Evolutionary conservation across 73 alveolate species (phyloP).

Genomic region (Paramecium tetraurelia): DNA sequence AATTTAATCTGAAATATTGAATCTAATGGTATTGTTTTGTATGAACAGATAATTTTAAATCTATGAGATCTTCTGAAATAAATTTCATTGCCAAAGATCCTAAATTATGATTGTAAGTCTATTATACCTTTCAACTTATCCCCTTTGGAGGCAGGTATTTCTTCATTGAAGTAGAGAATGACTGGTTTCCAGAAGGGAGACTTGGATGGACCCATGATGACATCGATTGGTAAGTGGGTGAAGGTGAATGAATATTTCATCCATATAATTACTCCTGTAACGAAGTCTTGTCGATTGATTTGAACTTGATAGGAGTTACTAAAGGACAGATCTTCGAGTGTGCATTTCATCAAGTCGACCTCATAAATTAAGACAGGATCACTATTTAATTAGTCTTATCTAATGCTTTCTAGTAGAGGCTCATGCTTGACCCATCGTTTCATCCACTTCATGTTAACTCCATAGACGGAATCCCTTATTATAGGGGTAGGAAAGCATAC

Average conservation of each 20-base stretch:
- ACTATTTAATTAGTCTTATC: conserved; percentile 61
- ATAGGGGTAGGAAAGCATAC: conserved; percentile 45
- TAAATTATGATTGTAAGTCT: neutral
- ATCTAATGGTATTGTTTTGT: neutral
- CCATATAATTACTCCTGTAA: conserved; percentile 71
- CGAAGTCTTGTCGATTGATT: conserved; percentile 51
- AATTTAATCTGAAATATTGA: neutral
- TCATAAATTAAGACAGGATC: conserved; percentile 68
- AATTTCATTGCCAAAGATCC: neutral
- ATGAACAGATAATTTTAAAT: neutral
- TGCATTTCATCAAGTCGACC: conserved; percentile 69
- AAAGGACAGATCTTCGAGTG: conserved; percentile 73
- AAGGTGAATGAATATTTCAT: conserved; percentile 56
- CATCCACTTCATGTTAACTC: conserved; percentile 84
- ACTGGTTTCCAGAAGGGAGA: neutral
- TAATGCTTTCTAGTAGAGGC: conserved; percentile 79
- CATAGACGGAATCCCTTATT: conserved; percentile 70
- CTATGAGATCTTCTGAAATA: neutral
- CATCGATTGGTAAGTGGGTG: neutral
- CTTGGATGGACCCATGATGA: neutral
- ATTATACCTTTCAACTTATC: neutral
- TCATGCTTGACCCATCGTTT: conserved; percentile 65
- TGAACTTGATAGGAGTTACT: conserved; percentile 61
- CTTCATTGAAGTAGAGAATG: neutral
- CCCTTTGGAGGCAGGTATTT: neutral